Evolutionary conservation across 2,329 filamentous ascomycete genomes (phyloP).

Genomic region (Dothistroma septosporum): DNA sequence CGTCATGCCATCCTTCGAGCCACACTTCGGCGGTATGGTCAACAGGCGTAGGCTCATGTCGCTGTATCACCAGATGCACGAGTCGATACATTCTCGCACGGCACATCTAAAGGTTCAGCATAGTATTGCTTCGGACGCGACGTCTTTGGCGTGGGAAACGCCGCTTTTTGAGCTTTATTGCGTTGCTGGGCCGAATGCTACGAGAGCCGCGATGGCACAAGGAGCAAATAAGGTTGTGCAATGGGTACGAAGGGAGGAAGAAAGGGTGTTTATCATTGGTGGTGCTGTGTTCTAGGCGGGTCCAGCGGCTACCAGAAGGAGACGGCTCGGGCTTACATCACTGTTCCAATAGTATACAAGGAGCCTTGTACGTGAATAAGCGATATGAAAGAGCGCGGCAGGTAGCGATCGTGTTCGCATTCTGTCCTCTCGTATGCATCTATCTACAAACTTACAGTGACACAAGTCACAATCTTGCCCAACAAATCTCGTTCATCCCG

Average conservation of each 20-base stretch:
- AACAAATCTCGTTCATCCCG: neutral
- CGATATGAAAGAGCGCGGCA: no score
- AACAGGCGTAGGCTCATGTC: conserved; percentile 61
- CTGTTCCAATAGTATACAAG: neutral
- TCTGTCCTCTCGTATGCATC: neutral
- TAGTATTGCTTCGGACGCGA: conserved; percentile 67
- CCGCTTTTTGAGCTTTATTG: conserved; percentile 92
- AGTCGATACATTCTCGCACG: conserved; percentile 77
- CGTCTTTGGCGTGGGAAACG: conserved; percentile 85
- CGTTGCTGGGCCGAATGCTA: conserved; percentile 70
- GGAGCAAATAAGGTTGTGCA: conserved; percentile 85
- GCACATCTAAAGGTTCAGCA: conserved; percentile 84
- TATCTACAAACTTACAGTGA: neutral
- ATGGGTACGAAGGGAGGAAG: conserved; percentile 89
- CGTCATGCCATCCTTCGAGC: conserved; percentile 76
- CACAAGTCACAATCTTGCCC: neutral
- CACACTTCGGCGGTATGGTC: conserved; percentile 54
- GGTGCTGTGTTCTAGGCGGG: conserved; percentile 66
- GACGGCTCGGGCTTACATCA: neutral
- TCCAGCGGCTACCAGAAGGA: neutral
- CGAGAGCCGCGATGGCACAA: conserved; percentile 66
- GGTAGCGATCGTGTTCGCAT: neutral
- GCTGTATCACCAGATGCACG: conserved; percentile 79
- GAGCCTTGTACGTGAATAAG: neutral
- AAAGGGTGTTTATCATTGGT: conserved; percentile 92